Conservation (phyloP, 1,284 basidiomycete genomes). For the Ganoderma sinense region DNA sequence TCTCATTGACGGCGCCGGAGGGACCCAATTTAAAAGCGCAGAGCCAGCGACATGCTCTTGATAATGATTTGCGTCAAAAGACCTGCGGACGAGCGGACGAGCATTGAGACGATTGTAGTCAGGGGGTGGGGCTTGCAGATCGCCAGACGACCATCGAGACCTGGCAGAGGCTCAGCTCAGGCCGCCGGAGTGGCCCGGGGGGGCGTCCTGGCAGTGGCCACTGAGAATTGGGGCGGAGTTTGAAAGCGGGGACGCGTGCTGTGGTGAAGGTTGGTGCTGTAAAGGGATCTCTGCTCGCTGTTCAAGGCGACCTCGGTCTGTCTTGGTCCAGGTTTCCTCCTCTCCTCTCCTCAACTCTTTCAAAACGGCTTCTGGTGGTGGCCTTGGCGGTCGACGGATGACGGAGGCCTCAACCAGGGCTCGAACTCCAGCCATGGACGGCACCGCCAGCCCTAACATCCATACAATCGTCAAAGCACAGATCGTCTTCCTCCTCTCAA, state of each 20-base stretch:
- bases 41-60: neutral
- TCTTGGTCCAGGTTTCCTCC: slow-evolving; percentile 39
- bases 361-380: slow-evolving; percentile 81
- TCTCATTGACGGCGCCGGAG: slow-evolving; percentile 5
- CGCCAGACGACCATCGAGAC: neutral
- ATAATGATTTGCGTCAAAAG: neutral
- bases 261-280: slow-evolving; percentile 28
- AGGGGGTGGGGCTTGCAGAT: neutral
- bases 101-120: neutral
- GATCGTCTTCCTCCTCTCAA: slow-evolving; percentile 94
- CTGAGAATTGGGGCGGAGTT: slow-evolving; percentile 36
- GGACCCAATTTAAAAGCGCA: neutral
- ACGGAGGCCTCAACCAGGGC: slow-evolving; percentile 80
- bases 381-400: slow-evolving; percentile 75
- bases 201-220: slow-evolving; percentile 19
- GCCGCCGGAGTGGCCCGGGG: neutral
- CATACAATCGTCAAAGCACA: slow-evolving; percentile 86
- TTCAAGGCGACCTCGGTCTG: slow-evolving; percentile 44
- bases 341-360: slow-evolving; percentile 42
- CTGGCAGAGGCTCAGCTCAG: too few relatives aligned
- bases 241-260: slow-evolving; percentile 32
- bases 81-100: neutral
- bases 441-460: slow-evolving; percentile 65
- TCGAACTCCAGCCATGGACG: slow-evolving; percentile 65
- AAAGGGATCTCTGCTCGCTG: slow-evolving; percentile 40